Conservation (phyloP, 768 basidiomycete genomes). For the Guyanaporus albipodus region DNA sequence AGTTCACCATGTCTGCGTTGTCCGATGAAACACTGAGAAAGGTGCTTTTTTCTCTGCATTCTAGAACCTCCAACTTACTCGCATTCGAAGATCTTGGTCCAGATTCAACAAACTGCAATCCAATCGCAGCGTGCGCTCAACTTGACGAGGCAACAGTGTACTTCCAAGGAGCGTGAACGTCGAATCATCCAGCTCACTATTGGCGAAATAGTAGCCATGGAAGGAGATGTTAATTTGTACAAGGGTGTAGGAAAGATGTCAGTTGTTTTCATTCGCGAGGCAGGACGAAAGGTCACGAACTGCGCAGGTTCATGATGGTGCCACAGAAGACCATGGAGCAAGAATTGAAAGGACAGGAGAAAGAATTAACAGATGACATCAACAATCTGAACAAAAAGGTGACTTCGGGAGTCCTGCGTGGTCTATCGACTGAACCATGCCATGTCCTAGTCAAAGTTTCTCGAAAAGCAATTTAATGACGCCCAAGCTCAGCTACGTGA, state of each 20-base stretch:
- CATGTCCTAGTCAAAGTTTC: conserved; percentile 68
- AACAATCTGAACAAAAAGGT: conserved; percentile 84
- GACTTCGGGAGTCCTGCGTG: background rate
- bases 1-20: conserved; percentile 47
- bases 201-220: conserved; percentile 69
- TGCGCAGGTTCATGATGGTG: conserved; percentile 81
- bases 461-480: conserved; percentile 92
- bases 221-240: conserved; percentile 77
- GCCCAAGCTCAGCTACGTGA: conserved; percentile 84
- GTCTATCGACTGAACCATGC: background rate
- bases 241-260: conserved; percentile 97
- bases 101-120: conserved; percentile 89
- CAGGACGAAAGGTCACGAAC: background rate
- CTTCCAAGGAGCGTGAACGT: conserved; percentile 82
- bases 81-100: conserved; percentile 69
- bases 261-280: conserved; percentile 2
- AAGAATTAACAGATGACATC: conserved; percentile 81
- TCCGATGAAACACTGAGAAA: conserved; percentile 82
- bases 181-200: conserved; percentile 88
- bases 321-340: conserved; percentile 77
- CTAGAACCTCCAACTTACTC: conserved; percentile 15
- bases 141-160: conserved; percentile 68
- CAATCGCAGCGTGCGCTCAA: conserved; percentile 79
- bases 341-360: conserved; percentile 73
- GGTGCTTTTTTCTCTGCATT: conserved; percentile 36